phyloP scores from a whole-genome alignment of 1,284 basidiomycete species.

The Ustilago vetiveriae region DNA sequence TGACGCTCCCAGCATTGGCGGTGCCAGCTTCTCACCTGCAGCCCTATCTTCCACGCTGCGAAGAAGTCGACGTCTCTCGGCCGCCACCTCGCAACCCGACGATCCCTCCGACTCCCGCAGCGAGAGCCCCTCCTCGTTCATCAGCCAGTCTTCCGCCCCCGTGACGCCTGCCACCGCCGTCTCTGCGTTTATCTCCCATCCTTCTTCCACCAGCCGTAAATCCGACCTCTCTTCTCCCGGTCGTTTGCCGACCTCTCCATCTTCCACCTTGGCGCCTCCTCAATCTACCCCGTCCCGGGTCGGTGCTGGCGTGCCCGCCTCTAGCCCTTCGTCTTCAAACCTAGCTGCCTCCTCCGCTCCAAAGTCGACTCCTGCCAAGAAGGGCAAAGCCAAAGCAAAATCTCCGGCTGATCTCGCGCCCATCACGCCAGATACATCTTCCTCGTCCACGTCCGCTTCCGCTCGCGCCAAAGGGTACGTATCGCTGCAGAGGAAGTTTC shows the following conservation, averaged over 20 bases:
- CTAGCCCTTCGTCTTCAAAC: constrained; percentile 11
- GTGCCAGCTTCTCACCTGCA: constrained; percentile 3
- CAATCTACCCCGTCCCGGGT: constrained; percentile 37
- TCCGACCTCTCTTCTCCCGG: constrained; percentile 17
- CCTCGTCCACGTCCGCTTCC: constrained; percentile 5
- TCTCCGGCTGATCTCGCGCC: constrained; percentile 1
- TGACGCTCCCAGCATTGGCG: not conserved
- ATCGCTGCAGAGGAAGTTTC: not conserved
- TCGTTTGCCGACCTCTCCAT: constrained; percentile 22
- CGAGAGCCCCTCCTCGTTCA: constrained; percentile 25
- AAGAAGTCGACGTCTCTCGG: constrained; percentile 26
- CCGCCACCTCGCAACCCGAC: constrained; percentile 19
- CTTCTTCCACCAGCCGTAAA: constrained; percentile 30
- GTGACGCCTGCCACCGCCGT: constrained; percentile 30
- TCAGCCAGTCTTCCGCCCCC: constrained; percentile 20
- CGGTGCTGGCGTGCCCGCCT: constrained; percentile 16
- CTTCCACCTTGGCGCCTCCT: constrained; percentile 35
- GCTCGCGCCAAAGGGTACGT: constrained; percentile 30
- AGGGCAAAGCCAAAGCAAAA: constrained; percentile 31
- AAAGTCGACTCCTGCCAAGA: constrained; percentile 3
- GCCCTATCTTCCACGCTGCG: constrained; percentile 8
- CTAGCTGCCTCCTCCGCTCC: constrained; percentile 4
- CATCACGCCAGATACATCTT: not conserved
- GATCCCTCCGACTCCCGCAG: constrained; percentile 27
- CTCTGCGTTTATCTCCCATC: constrained; percentile 22